Evolutionary conservation across 1,284 basidiomycete species (phyloP).

Genomic region (Gomphus sp.): DNA sequence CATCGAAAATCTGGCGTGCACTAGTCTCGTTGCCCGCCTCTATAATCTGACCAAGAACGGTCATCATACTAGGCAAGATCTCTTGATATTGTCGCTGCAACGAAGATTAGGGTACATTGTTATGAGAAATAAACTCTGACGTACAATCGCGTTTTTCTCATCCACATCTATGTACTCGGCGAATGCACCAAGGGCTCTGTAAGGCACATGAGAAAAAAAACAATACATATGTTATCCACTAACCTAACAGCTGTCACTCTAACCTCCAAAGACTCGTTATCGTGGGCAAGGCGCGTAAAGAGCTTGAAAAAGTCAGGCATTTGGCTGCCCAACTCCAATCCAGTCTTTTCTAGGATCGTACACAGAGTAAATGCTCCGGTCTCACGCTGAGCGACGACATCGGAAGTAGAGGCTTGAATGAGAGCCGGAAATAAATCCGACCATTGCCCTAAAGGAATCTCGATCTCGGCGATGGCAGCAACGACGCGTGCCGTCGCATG

Average conservation of each 20-base stretch:
- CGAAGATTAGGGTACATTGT: not conserved
- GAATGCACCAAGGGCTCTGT: conserved; percentile 80
- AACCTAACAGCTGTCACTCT: conserved; percentile 84
- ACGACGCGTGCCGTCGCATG: conserved; percentile 89
- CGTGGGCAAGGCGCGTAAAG: conserved; percentile 71
- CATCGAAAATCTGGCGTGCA: conserved; percentile 89
- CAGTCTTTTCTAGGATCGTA: conserved; percentile 87
- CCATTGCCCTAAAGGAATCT: conserved; percentile 82
- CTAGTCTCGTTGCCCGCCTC: conserved; percentile 74
- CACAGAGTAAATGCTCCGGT: conserved; percentile 88
- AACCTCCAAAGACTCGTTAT: conserved; percentile 87
- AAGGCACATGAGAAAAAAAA: conserved; percentile 6
- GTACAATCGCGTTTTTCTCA: conserved; percentile 81
- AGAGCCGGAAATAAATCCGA: conserved; percentile 85
- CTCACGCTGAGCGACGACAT: conserved; percentile 74
- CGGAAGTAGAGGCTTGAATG: conserved; percentile 67
- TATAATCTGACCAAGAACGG: conserved; percentile 85
- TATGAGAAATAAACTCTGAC: conserved; percentile 20
- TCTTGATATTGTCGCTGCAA: conserved; percentile 79
- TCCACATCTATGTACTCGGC: conserved; percentile 90
- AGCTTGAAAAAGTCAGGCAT: conserved; percentile 76
- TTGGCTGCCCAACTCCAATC: conserved; percentile 79
- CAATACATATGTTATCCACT: conserved; percentile 12
- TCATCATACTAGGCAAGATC: conserved; percentile 85
- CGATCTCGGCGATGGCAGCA: conserved; percentile 87